These are phyloP conservation scores for Amanita polypyramis DNA, from an alignment of 768 basidiomycete genomes.

Conservation along the genomic window DNA sequence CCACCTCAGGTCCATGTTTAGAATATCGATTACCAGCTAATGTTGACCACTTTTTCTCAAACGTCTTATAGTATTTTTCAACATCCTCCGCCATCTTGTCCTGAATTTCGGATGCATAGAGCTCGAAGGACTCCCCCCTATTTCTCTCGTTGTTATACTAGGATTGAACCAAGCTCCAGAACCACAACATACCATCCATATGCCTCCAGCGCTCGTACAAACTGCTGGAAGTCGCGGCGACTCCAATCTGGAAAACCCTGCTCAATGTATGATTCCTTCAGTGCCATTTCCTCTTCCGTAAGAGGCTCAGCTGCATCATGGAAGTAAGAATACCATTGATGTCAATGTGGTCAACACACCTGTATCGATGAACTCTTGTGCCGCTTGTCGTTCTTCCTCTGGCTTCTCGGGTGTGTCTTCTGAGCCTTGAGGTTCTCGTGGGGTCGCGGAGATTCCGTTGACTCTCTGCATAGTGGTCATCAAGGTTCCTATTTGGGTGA, in stretches of 20 bases:
- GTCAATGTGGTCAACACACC: conserved; percentile 30
- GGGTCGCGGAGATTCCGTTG: conserved; percentile 55
- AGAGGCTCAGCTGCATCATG: conserved; percentile 64
- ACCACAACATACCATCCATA: conserved; percentile 62
- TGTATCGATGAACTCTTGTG: conserved; percentile 82
- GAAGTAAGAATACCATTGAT: neutral
- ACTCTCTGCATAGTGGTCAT: conserved; percentile 29
- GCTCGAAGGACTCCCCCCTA: conserved; percentile 55
- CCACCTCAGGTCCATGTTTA: neutral
- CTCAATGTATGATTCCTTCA: conserved; percentile 68
- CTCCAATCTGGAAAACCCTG: conserved; percentile 90
- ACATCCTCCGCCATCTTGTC: conserved; percentile 78
- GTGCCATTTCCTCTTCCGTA: conserved; percentile 75
- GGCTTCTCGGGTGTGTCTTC: conserved; percentile 78
- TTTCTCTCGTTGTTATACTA: neutral
- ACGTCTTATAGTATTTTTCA: conserved; percentile 66
- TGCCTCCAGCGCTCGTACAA: conserved; percentile 53
- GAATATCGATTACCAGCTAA: conserved; percentile 47
- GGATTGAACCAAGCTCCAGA: neutral
- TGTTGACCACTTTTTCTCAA: conserved; percentile 85
- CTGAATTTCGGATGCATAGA: conserved; percentile 74
- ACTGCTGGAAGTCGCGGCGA: conserved; percentile 87
- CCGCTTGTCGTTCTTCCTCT: conserved; percentile 67
- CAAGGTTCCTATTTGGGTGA: neutral
- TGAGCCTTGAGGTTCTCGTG: conserved; percentile 54